Base-by-base conservation (phyloP, 1,139 yeast genomes). In the Sugiyamaella sp. region DNA sequence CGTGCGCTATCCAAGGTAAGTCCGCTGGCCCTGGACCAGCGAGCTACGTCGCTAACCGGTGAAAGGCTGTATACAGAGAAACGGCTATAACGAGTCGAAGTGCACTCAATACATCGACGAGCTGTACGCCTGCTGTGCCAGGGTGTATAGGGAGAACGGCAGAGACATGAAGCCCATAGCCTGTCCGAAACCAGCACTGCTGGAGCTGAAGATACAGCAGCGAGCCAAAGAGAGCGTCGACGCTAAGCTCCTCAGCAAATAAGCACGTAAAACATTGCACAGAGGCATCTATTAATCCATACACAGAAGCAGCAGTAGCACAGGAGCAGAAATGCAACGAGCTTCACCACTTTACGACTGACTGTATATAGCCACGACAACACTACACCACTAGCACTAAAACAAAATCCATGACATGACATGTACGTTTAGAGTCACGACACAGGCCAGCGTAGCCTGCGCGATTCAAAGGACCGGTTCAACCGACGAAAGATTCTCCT, bases 61-160 rank as follows among this genome's bases (percentile, higher is more conserved):
- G 44, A 46, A 46, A 74, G 78, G 73, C 43, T 86, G 93, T 63
- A 70, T 86, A 16, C 75, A 76, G 49, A 65, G 69, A 35, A 77
- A 77, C 60, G 74, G 77, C 20, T 85, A 81, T 68, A 76, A 84
- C 66, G 91, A 86, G 66, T 66, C 85, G 9, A 81, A 79, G 59
- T 86, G 93, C 65, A 74, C 85, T 4, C 72, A 73, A 53, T 71
- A 75, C 38, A 85, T 86, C 39, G 87, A 83, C 62, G 73, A 75
- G 39, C 71, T 86, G 37, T 86, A 85, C 68, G 74, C 73, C 19
- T 86, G 93, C 67, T 86, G 93, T 64, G 74, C 76, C 59, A 62
- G 72, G 46, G 83, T 80, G 63, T 86, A 86, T 66, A 71, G 73
- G 49, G 67, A 72, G n/a, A 74, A 80, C 33, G 88, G 88, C 0